phyloP scores from a whole-genome alignment of 2,329 filamentous ascomycete species.

The Diaporthe amygdali region DNA sequence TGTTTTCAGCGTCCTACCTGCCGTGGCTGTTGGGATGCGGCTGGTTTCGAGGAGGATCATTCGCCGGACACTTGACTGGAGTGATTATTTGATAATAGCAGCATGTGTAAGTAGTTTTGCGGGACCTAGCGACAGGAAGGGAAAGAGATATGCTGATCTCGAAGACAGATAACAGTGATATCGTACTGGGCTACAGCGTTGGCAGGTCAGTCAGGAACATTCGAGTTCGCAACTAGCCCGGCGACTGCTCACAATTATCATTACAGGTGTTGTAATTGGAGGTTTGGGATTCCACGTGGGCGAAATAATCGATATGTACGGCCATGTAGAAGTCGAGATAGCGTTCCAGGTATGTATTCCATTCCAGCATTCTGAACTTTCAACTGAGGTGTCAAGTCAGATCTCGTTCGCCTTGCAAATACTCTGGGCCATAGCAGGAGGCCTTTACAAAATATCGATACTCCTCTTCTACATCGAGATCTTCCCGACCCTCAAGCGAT shows the following conservation, averaged over 20 bases:
- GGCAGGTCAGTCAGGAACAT: neutral
- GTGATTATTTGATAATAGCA: neutral
- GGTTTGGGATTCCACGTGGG: neutral
- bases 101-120: neutral
- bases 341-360: neutral
- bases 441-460: constrained; percentile 10
- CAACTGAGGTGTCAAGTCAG: neutral
- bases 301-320: constrained; percentile 5
- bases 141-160: neutral
- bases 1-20: neutral
- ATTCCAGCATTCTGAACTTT: neutral
- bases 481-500: neutral
- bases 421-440: neutral
- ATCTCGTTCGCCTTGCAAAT: constrained; percentile 7
- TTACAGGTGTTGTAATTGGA: neutral
- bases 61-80: neutral
- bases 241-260: neutral
- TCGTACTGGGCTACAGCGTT: constrained; percentile 10
- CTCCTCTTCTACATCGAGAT: constrained; percentile 6
- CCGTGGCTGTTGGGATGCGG: constrained; percentile 2
- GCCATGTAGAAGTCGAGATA: neutral
- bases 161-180: neutral
- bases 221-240: too few species aligned
- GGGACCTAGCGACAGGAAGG: neutral
- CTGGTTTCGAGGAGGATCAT: neutral